Base-by-base conservation (phyloP, 2,329 filamentous ascomycete species). In the Talaromyces albobiverticillius region DNA sequence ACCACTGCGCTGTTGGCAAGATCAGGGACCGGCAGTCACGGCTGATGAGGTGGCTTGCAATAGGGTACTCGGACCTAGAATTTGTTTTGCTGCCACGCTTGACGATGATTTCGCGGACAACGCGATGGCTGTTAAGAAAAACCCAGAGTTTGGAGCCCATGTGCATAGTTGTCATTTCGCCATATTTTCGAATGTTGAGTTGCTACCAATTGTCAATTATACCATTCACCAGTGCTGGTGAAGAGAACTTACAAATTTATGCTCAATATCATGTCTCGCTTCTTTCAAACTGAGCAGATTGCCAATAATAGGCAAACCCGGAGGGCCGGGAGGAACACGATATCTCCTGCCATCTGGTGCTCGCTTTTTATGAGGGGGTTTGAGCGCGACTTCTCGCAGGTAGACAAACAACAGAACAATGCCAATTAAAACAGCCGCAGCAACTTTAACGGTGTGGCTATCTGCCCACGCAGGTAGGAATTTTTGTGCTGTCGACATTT, bases 91-190 rank as follows among this genome's bases (percentile, higher is more conserved):
- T 62, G 13, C 67, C 68, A 5, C 67, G 62, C 50, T 72, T 72
- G 40, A 66, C 67, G 31, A 76, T 73, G 32, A 76, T 65, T 41
- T 73, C 70, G 2, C 61, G 61, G 22, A 73, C 68, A 2, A 75
- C 71, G 6, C 74, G 70, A 23, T 66, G 58, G 13, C 58, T 68
- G 58, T 78, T 78, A 5, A 78, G 67, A 14, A 77, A 61, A 16
- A 78, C 62, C 71, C 71, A 76, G 1, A 71, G 76, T 52, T 71
- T 73, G 25, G 64, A 65, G 3, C 67, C 67, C 2, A 69, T 55
- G 22, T 66, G 66, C 0, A 66, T 16, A 0, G 67, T 69, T 4
- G 62, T 61, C 67, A 70, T 69, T 49, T 69, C 67, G 11, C 66
- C 67, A 58, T 66, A 68, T 18, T 57, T 16, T 7, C 54, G 50